These are phyloP conservation scores for Phytophthora colocasiae DNA, from an alignment of 352 stramenopile species.

Conservation along the genomic window DNA sequence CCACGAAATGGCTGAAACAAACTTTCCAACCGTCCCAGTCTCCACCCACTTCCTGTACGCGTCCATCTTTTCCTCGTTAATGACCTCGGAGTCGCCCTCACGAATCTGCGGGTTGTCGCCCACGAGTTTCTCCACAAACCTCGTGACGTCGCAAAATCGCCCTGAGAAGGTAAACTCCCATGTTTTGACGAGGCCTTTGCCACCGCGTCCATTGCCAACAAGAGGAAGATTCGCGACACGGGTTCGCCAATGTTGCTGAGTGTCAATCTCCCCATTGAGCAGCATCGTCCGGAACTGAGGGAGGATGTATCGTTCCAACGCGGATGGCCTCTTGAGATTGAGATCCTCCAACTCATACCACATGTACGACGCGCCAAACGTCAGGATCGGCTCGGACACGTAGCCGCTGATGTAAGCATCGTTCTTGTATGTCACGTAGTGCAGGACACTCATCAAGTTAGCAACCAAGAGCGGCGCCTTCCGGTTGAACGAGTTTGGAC, in stretches of 20 bases:
- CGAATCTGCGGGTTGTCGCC: no score
- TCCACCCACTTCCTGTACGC: slow-evolving; percentile 1
- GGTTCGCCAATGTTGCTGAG: slow-evolving; percentile 1
- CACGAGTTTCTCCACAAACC: no score
- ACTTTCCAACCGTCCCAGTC: background rate
- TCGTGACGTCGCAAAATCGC: no score
- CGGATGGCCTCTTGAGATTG: background rate
- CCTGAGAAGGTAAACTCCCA: background rate
- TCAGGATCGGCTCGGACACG: slow-evolving; percentile 1
- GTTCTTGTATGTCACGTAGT: no score
- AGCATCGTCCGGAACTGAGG: slow-evolving; percentile 7
- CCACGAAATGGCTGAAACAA: no score
- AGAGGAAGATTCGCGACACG: background rate
- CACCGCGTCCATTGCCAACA: slow-evolving; percentile 7
- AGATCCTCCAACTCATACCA: background rate
- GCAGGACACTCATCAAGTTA: no score
- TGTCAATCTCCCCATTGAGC: background rate
- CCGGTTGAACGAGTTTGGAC: no score
- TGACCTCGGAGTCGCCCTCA: no score
- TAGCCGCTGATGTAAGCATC: no score
- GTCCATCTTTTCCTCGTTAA: no score
- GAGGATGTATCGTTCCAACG: slow-evolving; percentile 1
- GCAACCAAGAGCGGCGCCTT: no score
- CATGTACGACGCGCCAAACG: background rate
- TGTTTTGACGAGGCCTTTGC: background rate